Evolutionary conservation across 306 rosid species (phyloP).

Genomic region (Alnus glutinosa): DNA sequence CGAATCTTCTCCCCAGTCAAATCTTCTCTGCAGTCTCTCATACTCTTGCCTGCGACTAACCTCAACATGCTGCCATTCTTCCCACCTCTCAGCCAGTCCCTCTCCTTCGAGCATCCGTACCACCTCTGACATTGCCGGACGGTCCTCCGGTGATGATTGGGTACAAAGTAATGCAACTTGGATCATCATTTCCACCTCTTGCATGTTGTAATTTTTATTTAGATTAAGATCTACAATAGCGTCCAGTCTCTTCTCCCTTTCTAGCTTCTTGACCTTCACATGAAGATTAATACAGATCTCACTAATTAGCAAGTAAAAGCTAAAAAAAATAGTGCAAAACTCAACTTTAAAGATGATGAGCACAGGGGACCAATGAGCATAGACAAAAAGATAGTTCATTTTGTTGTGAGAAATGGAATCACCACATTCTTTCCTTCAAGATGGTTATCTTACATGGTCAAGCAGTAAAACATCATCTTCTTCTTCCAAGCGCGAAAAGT

Average conservation of each 20-base stretch:
- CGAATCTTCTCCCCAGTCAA: conserved; percentile 98
- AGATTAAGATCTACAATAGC: conserved; percentile 86
- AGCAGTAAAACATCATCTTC: conserved; percentile 93
- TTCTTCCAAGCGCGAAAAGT: conserved; percentile 95
- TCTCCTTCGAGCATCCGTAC: conserved; percentile 99
- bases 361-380: not conserved
- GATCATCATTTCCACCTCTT: conserved; percentile 95
- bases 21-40: conserved; percentile 88
- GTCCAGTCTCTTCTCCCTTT: conserved; percentile 75
- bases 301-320: conserved; percentile 18
- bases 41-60: conserved; percentile 86
- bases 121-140: conserved; percentile 94
- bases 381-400: not conserved
- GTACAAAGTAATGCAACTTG: conserved; percentile 94
- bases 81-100: conserved; percentile 99
- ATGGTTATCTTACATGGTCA: conserved; percentile 74
- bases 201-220: conserved; percentile 50
- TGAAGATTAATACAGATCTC: conserved; percentile 15
- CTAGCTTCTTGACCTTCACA: conserved; percentile 86
- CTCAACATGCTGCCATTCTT: conserved; percentile 94
- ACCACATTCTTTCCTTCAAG: not conserved
- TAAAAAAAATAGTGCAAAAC: not conserved
- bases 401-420: not conserved
- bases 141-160: conserved; percentile 91
- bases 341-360: conserved; percentile 9